Base-by-base conservation (phyloP, 257 asterid genomes). In the Ilex asprella region DNA sequence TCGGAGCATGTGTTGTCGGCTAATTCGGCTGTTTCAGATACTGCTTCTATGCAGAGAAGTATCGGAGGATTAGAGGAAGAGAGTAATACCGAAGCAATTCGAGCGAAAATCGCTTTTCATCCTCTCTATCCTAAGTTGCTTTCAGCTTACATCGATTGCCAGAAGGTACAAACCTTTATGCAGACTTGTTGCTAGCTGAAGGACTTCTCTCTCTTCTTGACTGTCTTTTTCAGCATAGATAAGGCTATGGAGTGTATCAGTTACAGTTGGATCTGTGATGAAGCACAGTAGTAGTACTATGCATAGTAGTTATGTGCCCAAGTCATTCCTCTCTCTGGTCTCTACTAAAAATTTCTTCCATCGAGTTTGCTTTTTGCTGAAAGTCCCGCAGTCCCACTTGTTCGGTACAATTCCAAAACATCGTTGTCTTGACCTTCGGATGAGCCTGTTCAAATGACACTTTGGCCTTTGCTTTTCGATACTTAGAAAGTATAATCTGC, bases 61-160 rank as follows among this genome's bases (percentile, higher is more conserved):
- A 35, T 3, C 2, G 13, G 55, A 27, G 30, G 46, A 55, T 56
- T 39, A 10, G 39, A 69, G 13, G 58, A 49, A 12, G 59, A 62
- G 29, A 31, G 8, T 3, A 49, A 4, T 49, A 4, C 49, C 11
- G 39, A 12, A 30, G 57, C 21, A 16, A 71, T 76, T 10, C 79
- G 63, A 73, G 83, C 84, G 10, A 84, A 70, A 61, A 78, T 86
- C 41, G 82, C 89, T 47, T 73, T 87, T 4, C 92, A 86, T 61
- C 95, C 86, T 31, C 72, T 57, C 13, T 86, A 78, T 64, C 56
- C 92, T 13, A 84, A 76, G 51, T 65, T 86, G 65, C 75, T 86
- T 14, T 67, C 73, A 7, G 78, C 88, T 65, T 78, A 67, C 63
- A 70, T 86, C 53, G 80, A 82, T 46, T 86, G 87, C 68, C 83